phyloP scores from a whole-genome alignment of 148 eudicot genomes.

The Fagopyrum homotropicum region DNA sequence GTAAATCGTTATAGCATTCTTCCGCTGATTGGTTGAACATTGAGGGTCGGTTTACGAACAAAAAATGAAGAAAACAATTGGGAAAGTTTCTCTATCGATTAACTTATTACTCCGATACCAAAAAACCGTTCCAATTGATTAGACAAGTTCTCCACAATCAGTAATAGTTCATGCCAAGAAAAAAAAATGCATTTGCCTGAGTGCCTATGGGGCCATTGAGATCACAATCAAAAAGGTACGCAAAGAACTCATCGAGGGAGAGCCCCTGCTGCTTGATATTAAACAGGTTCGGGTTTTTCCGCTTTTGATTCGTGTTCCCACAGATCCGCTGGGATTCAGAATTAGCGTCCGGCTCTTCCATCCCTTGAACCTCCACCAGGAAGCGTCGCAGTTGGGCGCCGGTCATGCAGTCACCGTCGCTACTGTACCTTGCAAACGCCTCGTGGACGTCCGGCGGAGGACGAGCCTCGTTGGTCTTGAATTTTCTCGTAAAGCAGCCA shows the following conservation, averaged over 20 bases:
- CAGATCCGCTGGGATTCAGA: constrained; percentile 32
- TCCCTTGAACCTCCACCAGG: constrained; percentile 55
- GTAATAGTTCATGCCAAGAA: background rate
- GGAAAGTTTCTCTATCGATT: background rate
- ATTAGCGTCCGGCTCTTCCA: constrained; percentile 25
- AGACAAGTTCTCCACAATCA: background rate
- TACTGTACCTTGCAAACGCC: constrained; percentile 42
- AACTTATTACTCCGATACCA: background rate
- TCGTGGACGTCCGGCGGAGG: constrained; percentile 70
- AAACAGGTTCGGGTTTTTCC: constrained; percentile 24
- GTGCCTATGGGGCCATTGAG: constrained; percentile 55
- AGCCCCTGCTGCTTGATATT: constrained; percentile 21
- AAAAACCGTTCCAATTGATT: background rate
- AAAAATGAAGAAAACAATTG: background rate
- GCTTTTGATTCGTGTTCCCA: constrained; percentile 26
- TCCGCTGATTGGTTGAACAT: background rate
- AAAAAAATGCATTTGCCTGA: constrained; percentile 30
- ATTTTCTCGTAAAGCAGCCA: constrained; percentile 68
- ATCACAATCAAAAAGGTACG: constrained; percentile 48
- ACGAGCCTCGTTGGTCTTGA: constrained; percentile 49
- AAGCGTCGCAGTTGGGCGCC: constrained; percentile 48
- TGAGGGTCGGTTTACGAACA: background rate
- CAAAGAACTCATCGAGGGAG: constrained; percentile 64
- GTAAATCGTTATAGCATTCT: background rate
- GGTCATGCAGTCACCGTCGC: constrained; percentile 28